Conservation (phyloP, 768 basidiomycete species). For the Boletus barrowsii region DNA sequence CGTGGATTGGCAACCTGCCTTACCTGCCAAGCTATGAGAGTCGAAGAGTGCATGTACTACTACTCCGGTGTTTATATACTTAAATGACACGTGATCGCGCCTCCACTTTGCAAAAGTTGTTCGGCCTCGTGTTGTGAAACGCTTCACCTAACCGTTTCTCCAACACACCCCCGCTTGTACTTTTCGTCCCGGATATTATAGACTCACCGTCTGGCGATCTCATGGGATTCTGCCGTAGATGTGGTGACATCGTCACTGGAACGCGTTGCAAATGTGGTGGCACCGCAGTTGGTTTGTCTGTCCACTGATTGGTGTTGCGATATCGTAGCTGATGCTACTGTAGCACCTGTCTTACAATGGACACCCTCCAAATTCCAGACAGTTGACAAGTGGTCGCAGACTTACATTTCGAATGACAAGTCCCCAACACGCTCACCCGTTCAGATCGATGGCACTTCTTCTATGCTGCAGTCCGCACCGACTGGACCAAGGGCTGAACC, state of each 20-base stretch:
- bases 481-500: slow-evolving; percentile 4
- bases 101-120: background rate
- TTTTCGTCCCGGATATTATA: background rate
- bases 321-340: slow-evolving; percentile 15
- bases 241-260: slow-evolving; percentile 76
- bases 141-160: slow-evolving; percentile 2
- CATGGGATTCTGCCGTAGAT: slow-evolving; percentile 86
- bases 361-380: slow-evolving; percentile 37
- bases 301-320: background rate
- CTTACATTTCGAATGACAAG: slow-evolving; percentile 59
- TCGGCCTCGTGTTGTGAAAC: slow-evolving; percentile 8
- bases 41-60: background rate
- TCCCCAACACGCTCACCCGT: slow-evolving; percentile 40
- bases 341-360: slow-evolving; percentile 73
- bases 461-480: slow-evolving; percentile 9
- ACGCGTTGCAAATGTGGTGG: slow-evolving; percentile 81
- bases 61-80: background rate
- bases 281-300: slow-evolving; percentile 65
- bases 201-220: background rate
- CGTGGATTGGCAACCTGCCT: slow-evolving; percentile 59
- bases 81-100: slow-evolving; percentile 18
- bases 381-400: slow-evolving; percentile 77
- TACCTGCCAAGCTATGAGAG: slow-evolving; percentile 24
- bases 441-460: slow-evolving; percentile 16
- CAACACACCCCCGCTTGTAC: background rate